Percentiles rank a stretch among this genome's conserved stretches.
Conservation (phyloP, 2,329 filamentous ascomycete genomes). For the Thelonectria olida region DNA sequence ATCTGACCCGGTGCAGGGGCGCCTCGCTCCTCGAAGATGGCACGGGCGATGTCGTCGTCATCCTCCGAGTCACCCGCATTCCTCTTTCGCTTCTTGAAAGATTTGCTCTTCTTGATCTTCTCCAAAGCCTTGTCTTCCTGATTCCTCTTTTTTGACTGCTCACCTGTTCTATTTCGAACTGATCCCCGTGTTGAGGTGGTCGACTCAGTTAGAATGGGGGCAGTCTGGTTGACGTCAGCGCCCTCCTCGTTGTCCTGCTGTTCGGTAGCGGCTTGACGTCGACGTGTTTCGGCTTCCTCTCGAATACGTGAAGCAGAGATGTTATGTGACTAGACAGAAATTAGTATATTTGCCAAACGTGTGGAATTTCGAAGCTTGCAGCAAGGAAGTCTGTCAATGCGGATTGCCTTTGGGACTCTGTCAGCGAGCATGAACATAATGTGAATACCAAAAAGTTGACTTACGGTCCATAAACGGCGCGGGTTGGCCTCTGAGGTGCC, state of each 20-base stretch:
- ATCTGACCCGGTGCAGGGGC: constrained; percentile 82
- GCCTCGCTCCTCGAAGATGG: constrained; percentile 56
- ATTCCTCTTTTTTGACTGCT: constrained; percentile 48
- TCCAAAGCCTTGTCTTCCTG: constrained; percentile 61
- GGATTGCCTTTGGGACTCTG: constrained; percentile 51
- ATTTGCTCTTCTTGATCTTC: constrained; percentile 71
- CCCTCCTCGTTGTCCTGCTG: constrained; percentile 30
- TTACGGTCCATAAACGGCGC: constrained; percentile 53
- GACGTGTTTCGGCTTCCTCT: constrained; percentile 57
- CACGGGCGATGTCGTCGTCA: constrained; percentile 60
- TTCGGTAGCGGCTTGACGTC: constrained; percentile 48
- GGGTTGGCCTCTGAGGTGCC: constrained; percentile 31
- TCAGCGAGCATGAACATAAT: constrained; percentile 11
- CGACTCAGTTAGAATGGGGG: constrained; percentile 31
- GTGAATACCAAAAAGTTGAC: constrained; percentile 16
- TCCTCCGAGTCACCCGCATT: constrained; percentile 50
- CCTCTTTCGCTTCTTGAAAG: constrained; percentile 63
- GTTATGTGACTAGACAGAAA: constrained; percentile 67
- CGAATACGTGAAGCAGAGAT: constrained; percentile 71
- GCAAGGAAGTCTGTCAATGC: constrained; percentile 64
- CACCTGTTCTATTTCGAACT: constrained; percentile 33
- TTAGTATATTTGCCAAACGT: constrained; percentile 28
- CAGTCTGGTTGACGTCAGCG: constrained; percentile 30
- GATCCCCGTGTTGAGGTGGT: constrained; percentile 39
- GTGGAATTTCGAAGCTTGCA: constrained; percentile 41